Percentiles rank a stretch among this genome's conserved stretches.
Conservation (phyloP, 139 green algal genomes). For the Coccomyxa sp. region DNA sequence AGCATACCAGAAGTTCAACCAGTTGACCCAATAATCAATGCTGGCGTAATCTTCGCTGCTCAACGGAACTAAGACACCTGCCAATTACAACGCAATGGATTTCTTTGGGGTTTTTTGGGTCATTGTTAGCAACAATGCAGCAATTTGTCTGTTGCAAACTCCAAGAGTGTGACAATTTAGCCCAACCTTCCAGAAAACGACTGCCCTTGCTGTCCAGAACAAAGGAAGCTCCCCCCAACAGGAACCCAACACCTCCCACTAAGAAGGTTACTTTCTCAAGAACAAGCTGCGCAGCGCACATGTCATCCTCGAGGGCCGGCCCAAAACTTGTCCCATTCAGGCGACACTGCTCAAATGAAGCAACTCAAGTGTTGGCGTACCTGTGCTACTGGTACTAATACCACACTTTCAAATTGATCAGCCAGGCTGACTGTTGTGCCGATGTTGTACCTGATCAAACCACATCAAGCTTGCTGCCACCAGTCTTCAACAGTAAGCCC, state of each 20-base stretch:
- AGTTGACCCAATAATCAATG: background rate
- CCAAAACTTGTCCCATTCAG: background rate
- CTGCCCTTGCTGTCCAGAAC: background rate
- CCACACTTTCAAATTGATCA: background rate
- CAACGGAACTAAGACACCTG: background rate
- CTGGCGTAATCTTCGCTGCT: background rate
- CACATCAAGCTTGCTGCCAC: background rate
- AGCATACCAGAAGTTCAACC: background rate
- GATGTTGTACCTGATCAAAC: background rate
- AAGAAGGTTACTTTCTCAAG: background rate
- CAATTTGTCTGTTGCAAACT: too few species aligned
- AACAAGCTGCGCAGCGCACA: background rate
- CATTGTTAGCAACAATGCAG: too few species aligned
- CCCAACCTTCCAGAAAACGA: background rate
- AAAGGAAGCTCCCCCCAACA: background rate
- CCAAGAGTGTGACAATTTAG: background rate
- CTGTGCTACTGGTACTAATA: background rate
- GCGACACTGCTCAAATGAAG: background rate
- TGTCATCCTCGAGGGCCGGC: background rate
- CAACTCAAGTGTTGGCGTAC: background rate
- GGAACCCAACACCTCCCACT: background rate
- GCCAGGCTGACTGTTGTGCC: background rate
- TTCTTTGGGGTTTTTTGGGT: too few species aligned
- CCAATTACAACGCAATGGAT: background rate
- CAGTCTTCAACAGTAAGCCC: background rate